These are phyloP conservation scores for Phaeosphaeriaceae sp. DNA, from an alignment of 2,329 filamentous ascomycete species.

Conservation along the genomic window DNA sequence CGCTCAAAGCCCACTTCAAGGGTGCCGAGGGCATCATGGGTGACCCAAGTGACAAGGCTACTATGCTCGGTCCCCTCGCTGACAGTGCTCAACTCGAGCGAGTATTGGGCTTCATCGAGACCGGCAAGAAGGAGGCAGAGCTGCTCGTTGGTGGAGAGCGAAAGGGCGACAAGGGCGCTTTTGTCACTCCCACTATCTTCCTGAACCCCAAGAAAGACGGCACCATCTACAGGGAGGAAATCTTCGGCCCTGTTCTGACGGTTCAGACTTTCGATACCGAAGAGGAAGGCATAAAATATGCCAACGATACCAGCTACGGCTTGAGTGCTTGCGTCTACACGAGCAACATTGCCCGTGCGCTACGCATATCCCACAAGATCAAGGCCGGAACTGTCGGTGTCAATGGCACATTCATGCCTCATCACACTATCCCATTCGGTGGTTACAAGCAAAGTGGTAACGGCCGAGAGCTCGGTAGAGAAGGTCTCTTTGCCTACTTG, in stretches of 20 bases:
- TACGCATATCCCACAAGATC: constrained; percentile 24
- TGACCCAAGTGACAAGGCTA: constrained; percentile 23
- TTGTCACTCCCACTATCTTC: constrained; percentile 41
- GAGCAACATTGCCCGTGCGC: constrained; percentile 13
- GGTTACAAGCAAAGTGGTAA: constrained; percentile 40
- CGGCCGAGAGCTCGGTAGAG: constrained; percentile 34
- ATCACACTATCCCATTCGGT: constrained; percentile 33
- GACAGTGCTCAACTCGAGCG: constrained; percentile 36
- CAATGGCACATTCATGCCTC: constrained; percentile 36
- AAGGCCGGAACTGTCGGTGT: constrained; percentile 28
- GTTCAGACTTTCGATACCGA: constrained; percentile 39
- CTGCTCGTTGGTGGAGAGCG: constrained; percentile 36
- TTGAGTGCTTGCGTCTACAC: constrained; percentile 18
- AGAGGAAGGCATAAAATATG: constrained; percentile 36
- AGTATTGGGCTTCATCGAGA: constrained; percentile 39
- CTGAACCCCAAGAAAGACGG: constrained; percentile 30
- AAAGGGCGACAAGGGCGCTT: constrained; percentile 36
- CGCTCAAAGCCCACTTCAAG: constrained; percentile 32
- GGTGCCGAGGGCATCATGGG: constrained; percentile 25
- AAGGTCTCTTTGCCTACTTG: constrained; percentile 34
- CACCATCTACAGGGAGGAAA: constrained; percentile 37
- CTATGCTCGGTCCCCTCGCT: constrained; percentile 39
- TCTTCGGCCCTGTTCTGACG: constrained; percentile 37
- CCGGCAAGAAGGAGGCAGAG: constrained; percentile 34
- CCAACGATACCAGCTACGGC: constrained; percentile 35